Conservation (phyloP, 108 stramenopile species). For the Cyclotella distinguenda region DNA sequence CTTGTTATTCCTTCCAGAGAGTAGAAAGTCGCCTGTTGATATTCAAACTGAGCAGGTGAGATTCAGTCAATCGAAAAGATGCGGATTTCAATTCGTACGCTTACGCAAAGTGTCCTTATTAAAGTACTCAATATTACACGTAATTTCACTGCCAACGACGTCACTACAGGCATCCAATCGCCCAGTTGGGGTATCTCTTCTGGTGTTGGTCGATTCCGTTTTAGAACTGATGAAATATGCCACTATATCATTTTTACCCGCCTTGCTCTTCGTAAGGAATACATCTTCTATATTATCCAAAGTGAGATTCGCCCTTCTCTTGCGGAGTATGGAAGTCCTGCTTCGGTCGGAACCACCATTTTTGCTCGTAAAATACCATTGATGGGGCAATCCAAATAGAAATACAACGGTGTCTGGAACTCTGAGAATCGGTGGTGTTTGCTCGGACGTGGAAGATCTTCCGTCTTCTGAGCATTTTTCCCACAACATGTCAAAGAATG, state of each 20-base stretch:
- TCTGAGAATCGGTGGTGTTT: conserved; percentile 17
- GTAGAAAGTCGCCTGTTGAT: conserved; percentile 59
- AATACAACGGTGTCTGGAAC: conserved; percentile 86
- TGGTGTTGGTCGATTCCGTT: conserved; percentile 8
- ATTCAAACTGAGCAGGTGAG: neutral
- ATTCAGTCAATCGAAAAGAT: neutral
- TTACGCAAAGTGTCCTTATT: conserved; percentile 56
- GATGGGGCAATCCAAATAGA: conserved; percentile 79
- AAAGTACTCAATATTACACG: conserved; percentile 79
- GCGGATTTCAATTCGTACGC: neutral
- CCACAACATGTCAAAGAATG: conserved; percentile 74
- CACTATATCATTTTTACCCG: conserved; percentile 59
- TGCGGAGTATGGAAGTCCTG: conserved; percentile 61
- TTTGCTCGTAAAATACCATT: conserved; percentile 85
- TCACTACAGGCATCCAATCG: conserved; percentile 16
- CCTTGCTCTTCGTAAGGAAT: conserved; percentile 57
- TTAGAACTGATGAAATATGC: conserved; percentile 71
- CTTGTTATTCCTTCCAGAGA: conserved; percentile 62
- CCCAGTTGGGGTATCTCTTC: conserved; percentile 8
- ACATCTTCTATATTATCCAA: conserved; percentile 83
- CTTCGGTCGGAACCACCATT: conserved; percentile 42
- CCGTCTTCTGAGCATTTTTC: conserved; percentile 47
- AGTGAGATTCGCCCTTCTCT: conserved; percentile 79
- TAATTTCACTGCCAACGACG: conserved; percentile 6
- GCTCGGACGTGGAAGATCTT: neutral